Percentiles rank a stretch among this genome's conserved stretches.
phyloP scores from a whole-genome alignment of 164 flowering plant genomes.

The Tetrastigma voinierianum region DNA sequence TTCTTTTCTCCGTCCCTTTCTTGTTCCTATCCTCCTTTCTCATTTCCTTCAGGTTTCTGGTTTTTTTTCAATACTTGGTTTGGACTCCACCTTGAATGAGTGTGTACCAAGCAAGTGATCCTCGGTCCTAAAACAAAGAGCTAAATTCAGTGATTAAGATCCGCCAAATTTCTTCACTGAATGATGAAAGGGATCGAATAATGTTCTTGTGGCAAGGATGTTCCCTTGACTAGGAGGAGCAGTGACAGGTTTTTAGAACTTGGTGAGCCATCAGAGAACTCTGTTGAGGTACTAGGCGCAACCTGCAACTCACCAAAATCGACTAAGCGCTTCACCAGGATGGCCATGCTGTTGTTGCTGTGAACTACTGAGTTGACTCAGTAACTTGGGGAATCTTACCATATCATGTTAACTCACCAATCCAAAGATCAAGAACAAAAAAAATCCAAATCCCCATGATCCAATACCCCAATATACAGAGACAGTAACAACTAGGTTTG shows the following conservation, averaged over 20 bases:
- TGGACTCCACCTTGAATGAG: conserved; percentile 25
- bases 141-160: conserved; percentile 1
- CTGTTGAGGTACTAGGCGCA: background rate
- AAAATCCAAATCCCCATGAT: too few relatives aligned
- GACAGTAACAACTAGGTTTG: too few relatives aligned
- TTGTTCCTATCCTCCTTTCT: background rate
- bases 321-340: too few relatives aligned
- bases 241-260: background rate
- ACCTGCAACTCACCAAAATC: too few relatives aligned
- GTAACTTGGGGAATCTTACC: too few relatives aligned
- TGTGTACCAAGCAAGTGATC: conserved; percentile 19
- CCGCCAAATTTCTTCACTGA: conserved; percentile 8
- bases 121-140: background rate
- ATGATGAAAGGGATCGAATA: conserved; percentile 12
- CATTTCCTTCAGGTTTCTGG: background rate
- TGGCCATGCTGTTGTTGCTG: too few relatives aligned
- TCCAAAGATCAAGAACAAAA: too few relatives aligned
- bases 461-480: too few relatives aligned
- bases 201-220: conserved; percentile 3
- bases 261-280: background rate
- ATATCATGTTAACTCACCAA: too few relatives aligned
- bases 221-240: background rate
- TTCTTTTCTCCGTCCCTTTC: background rate
- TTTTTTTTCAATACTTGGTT: conserved; percentile 23
- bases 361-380: too few relatives aligned